Conservation (phyloP, 495 filamentous ascomycete species). For the Hypomontagnella monticulosa region DNA sequence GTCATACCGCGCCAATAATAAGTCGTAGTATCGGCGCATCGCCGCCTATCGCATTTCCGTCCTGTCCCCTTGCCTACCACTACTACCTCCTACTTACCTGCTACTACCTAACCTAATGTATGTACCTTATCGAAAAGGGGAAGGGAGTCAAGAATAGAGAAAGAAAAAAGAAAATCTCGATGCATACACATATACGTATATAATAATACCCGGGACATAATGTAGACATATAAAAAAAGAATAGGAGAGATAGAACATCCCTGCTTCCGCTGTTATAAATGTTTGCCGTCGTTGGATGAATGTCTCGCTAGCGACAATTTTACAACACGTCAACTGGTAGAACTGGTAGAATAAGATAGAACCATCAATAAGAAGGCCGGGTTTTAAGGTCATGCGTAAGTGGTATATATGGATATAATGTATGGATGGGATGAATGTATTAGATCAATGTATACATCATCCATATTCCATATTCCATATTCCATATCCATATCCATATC, state of each 20-base stretch:
- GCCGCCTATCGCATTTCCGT: conserved; percentile 29
- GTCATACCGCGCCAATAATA: conserved; percentile 39
- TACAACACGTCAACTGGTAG: no score
- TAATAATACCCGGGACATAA: background rate
- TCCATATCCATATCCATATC: no score
- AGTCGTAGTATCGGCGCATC: conserved; percentile 32
- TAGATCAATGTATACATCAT: no score
- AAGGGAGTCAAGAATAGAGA: background rate
- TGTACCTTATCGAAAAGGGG: conserved; percentile 3
- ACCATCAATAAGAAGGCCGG: conserved; percentile 6
- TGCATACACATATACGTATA: no score
- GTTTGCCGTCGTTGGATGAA: conserved; percentile 6
- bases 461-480: no score
- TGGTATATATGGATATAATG: conserved; percentile 1
- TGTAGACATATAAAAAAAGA: background rate
- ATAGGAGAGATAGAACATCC: conserved; percentile 7
- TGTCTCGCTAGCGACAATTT: conserved; percentile 3
- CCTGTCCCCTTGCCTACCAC: conserved; percentile 28
- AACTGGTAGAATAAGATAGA: conserved; percentile 10
- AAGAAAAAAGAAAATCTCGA: background rate
- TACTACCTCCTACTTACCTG: background rate
- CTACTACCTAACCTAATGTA: conserved; percentile 1
- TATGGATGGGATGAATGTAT: background rate
- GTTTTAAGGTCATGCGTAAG: conserved; percentile 3
- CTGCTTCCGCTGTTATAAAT: background rate